Evolutionary conservation across 2,329 filamentous ascomycete genomes (phyloP).

Genomic region (Penicillium corylophilum): DNA sequence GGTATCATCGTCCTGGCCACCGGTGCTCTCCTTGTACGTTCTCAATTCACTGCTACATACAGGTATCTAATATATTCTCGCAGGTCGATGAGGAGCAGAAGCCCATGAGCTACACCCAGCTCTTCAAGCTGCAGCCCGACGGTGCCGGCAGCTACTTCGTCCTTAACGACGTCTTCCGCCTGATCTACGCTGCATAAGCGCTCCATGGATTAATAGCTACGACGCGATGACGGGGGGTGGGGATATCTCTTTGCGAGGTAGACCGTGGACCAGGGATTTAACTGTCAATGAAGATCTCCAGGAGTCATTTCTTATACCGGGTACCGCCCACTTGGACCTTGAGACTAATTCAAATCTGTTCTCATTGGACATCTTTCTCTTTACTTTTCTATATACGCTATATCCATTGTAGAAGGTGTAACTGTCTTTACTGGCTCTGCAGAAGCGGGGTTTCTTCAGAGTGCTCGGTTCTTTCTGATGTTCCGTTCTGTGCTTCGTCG

Average conservation of each 20-base stretch:
- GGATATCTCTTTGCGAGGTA: conserved; percentile 6
- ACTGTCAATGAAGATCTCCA: background rate
- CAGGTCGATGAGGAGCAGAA: conserved; percentile 83
- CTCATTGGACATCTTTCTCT: background rate
- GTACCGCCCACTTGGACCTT: background rate
- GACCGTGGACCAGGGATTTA: background rate
- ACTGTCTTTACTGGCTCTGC: conserved; percentile 23
- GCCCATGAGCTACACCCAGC: conserved; percentile 88
- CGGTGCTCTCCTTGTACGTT: conserved; percentile 73
- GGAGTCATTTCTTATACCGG: background rate
- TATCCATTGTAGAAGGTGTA: background rate
- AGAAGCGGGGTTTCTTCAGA: conserved; percentile 39
- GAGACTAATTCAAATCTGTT: background rate
- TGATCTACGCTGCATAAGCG: conserved; percentile 60
- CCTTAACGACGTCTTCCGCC: conserved; percentile 92
- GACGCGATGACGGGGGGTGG: conserved; percentile 19
- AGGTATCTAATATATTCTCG: background rate
- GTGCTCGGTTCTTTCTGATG: conserved; percentile 14
- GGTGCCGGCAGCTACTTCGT: conserved; percentile 72
- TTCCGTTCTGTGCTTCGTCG: conserved; percentile 13
- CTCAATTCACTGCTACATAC: background rate
- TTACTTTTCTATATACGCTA: conserved; percentile 1
- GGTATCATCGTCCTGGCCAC: conserved; percentile 86
- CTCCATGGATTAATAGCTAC: conserved; percentile 6
- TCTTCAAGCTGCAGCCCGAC: conserved; percentile 79